A percentile compares a stretch with the other conserved stretches of the same genome.
Conservation (phyloP, 1,139 yeast species). For the Scheffersomyces insectosa region DNA sequence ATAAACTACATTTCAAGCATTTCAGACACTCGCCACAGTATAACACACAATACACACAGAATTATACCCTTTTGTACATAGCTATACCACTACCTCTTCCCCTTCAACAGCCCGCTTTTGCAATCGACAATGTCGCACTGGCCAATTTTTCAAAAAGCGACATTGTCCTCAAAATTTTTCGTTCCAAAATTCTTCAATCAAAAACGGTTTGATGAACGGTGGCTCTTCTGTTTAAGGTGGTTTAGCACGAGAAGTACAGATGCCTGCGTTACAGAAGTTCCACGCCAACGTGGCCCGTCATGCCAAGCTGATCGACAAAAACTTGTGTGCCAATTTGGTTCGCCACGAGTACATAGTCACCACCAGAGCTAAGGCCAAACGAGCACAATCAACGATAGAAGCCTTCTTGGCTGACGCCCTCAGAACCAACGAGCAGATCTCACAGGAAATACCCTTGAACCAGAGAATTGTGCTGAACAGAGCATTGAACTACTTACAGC, state of each 20-base stretch:
- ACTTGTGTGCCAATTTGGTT: constrained; percentile 45
- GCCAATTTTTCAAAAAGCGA: too few species aligned
- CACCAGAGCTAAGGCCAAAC: constrained; percentile 46
- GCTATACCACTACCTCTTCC: too few species aligned
- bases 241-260: constrained; percentile 8
- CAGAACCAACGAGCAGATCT: constrained; percentile 13
- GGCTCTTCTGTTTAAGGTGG: too few species aligned
- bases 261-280: constrained; percentile 47
- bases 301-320: constrained; percentile 47
- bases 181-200: too few species aligned
- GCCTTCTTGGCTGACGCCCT: constrained; percentile 37
- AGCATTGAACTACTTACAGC: constrained; percentile 39
- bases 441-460: constrained; percentile 18
- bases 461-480: constrained; percentile 21
- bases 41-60: too few species aligned
- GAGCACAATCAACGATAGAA: constrained; percentile 49
- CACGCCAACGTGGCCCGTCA: constrained; percentile 48
- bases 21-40: too few species aligned
- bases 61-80: too few species aligned
- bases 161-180: too few species aligned
- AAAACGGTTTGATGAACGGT: too few species aligned
- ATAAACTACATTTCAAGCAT: too few species aligned
- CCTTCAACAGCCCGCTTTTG: too few species aligned
- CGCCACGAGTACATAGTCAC: constrained; percentile 50
- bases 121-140: too few species aligned